Conservation (phyloP, 2,329 filamentous ascomycete genomes). For the Clarireedia sp. region DNA sequence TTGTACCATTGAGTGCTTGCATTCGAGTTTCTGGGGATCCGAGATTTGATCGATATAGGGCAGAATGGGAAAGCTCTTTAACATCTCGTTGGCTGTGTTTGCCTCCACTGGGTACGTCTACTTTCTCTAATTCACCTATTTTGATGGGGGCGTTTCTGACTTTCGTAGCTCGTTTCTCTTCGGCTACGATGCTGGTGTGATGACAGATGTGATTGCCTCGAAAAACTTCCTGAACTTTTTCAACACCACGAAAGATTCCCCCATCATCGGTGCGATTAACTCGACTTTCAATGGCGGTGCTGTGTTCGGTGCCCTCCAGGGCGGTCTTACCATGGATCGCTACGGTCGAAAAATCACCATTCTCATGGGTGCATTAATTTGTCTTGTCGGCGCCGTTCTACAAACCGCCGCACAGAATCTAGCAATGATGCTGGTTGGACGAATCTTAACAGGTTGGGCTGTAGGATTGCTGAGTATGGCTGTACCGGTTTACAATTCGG, state of each 20-base stretch:
- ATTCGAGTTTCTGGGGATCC: background rate
- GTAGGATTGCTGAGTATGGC: slow-evolving; percentile 57
- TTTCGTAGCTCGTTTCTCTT: slow-evolving; percentile 33
- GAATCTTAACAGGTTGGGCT: slow-evolving; percentile 48
- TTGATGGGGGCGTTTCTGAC: slow-evolving; percentile 1
- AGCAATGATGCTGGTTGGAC: slow-evolving; percentile 49
- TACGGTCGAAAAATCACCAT: slow-evolving; percentile 53
- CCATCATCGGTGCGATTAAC: slow-evolving; percentile 47
- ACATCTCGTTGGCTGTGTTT: slow-evolving; percentile 35
- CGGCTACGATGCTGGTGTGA: slow-evolving; percentile 30
- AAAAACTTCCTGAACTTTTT: slow-evolving; percentile 24
- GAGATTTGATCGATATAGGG: background rate
- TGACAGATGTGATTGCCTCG: slow-evolving; percentile 27
- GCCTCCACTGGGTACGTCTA: slow-evolving; percentile 31
- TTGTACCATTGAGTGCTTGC: background rate
- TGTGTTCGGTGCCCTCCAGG: slow-evolving; percentile 34
- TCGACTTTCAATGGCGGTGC: slow-evolving; percentile 56
- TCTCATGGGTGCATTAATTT: slow-evolving; percentile 46
- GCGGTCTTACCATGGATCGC: slow-evolving; percentile 46
- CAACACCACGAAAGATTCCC: slow-evolving; percentile 29
- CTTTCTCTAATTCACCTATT: background rate
- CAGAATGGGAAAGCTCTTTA: slow-evolving; percentile 36
- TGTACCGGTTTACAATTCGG: slow-evolving; percentile 58
- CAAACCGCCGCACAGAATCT: slow-evolving; percentile 50
- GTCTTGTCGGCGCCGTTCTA: slow-evolving; percentile 50